phyloP scores from a whole-genome alignment of 768 basidiomycete genomes.

The Clathrus columnatus region DNA sequence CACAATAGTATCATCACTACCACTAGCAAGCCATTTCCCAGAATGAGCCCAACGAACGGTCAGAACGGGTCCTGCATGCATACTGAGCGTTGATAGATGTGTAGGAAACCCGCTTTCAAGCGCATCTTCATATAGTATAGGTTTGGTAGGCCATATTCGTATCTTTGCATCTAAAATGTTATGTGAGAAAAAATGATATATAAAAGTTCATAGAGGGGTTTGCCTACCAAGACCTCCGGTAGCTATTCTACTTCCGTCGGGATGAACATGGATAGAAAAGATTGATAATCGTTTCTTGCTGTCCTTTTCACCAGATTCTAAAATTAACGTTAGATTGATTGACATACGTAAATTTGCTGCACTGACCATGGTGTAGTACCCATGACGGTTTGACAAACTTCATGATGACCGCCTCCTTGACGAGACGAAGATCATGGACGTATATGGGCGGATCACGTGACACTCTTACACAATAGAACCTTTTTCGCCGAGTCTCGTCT shows the following conservation, averaged over 20 bases:
- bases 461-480: too few relatives aligned
- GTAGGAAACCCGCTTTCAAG: constrained; percentile 72
- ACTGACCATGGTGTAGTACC: constrained; percentile 69
- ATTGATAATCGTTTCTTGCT: constrained; percentile 66
- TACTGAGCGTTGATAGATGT: constrained; percentile 79
- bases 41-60: constrained; percentile 91
- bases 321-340: not conserved
- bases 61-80: constrained; percentile 91
- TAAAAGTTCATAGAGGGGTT: not conserved
- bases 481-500: too few relatives aligned
- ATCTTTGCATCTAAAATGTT: constrained; percentile 66
- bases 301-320: constrained; percentile 46
- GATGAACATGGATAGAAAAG: constrained; percentile 90
- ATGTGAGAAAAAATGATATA: constrained; percentile 8
- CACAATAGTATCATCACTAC: constrained; percentile 90
- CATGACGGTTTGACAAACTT: constrained; percentile 84
- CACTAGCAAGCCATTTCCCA: constrained; percentile 89
- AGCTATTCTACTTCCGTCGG: constrained; percentile 93
- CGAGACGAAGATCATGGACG: too few relatives aligned
- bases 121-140: constrained; percentile 71
- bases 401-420: constrained; percentile 42
- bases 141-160: constrained; percentile 94
- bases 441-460: too few relatives aligned
- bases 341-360: constrained; percentile 11
- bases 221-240: constrained; percentile 65